These are phyloP conservation scores for Zelopaecilomyces penicillatus DNA, from an alignment of 2,329 filamentous ascomycete species.

Conservation along the genomic window DNA sequence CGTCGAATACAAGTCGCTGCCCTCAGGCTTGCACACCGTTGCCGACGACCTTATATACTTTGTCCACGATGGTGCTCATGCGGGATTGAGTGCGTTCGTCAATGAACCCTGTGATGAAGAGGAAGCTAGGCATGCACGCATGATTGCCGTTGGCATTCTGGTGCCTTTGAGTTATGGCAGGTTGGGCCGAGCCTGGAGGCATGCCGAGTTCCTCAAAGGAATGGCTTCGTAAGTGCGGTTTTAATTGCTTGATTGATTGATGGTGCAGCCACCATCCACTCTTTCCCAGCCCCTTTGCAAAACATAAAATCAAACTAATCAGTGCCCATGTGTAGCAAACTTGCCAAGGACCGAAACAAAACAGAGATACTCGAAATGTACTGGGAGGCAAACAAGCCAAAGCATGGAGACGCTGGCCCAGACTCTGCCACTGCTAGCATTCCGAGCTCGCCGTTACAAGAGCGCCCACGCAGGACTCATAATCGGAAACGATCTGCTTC, in stretches of 20 bases:
- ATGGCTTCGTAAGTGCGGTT: constrained; percentile 55
- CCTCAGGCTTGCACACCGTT: constrained; percentile 85
- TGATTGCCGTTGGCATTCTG: constrained; percentile 84
- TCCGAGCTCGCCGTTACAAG: constrained; percentile 23
- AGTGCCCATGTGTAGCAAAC: constrained; percentile 30
- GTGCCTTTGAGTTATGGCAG: constrained; percentile 80
- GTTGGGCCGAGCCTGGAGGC: constrained; percentile 80
- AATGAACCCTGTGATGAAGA: constrained; percentile 72
- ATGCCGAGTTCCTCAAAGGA: constrained; percentile 66
- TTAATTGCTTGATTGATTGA: too few species aligned
- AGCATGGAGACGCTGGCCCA: constrained; percentile 23
- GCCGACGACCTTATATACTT: constrained; percentile 89
- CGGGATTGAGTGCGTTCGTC: constrained; percentile 85
- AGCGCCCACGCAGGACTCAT: constrained; percentile 31
- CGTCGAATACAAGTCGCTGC: constrained; percentile 93
- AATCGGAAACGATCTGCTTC: constrained; percentile 51
- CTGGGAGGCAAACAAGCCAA: constrained; percentile 54
- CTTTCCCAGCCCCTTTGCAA: background rate
- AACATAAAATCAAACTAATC: constrained; percentile 14
- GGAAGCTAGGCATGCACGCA: constrained; percentile 75
- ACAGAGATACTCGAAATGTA: constrained; percentile 64
- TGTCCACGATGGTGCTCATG: constrained; percentile 69
- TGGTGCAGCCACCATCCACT: background rate
- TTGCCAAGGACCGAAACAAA: constrained; percentile 57
- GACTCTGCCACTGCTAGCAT: constrained; percentile 28